Conservation (phyloP, 106 monocot genomes). For the Vanilla planifolia region DNA sequence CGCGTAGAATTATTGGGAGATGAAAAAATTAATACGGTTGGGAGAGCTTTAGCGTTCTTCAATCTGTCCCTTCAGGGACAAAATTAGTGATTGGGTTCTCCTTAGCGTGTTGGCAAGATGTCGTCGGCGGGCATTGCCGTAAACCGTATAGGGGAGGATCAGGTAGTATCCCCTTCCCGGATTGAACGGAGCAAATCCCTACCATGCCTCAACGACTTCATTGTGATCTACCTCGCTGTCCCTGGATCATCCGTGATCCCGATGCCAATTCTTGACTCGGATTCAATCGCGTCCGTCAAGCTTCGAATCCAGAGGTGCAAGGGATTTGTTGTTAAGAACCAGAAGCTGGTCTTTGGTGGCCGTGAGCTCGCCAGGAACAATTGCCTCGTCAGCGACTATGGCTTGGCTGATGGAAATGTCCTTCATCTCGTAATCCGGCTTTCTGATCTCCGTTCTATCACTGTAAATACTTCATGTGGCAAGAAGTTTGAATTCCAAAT, state of each 20-base stretch:
- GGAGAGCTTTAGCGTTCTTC: background rate
- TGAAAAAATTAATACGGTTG: background rate
- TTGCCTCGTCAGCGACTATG: constrained; percentile 57
- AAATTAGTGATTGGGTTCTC: background rate
- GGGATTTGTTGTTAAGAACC: constrained; percentile 70
- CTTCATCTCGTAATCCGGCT: constrained; percentile 62
- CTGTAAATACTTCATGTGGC: constrained; percentile 56
- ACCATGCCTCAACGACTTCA: constrained; percentile 36
- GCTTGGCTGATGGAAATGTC: constrained; percentile 58
- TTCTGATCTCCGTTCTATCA: constrained; percentile 47
- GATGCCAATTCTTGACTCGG: constrained; percentile 49
- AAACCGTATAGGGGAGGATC: constrained; percentile 28
- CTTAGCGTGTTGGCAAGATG: constrained; percentile 24
- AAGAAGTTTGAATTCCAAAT: constrained; percentile 57
- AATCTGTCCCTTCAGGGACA: background rate
- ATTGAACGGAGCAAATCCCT: constrained; percentile 30
- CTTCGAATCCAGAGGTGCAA: constrained; percentile 65
- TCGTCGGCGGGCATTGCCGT: constrained; percentile 52
- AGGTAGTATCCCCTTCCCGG: constrained; percentile 22
- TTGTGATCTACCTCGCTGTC: constrained; percentile 58
- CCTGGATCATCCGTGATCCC: constrained; percentile 47
- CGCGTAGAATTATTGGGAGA: too few species aligned
- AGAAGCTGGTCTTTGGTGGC: constrained; percentile 73
- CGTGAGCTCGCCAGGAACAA: constrained; percentile 61
- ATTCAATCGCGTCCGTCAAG: constrained; percentile 76